Conservation (phyloP, 805 yeast genomes). For the Candida ovalis region DNA sequence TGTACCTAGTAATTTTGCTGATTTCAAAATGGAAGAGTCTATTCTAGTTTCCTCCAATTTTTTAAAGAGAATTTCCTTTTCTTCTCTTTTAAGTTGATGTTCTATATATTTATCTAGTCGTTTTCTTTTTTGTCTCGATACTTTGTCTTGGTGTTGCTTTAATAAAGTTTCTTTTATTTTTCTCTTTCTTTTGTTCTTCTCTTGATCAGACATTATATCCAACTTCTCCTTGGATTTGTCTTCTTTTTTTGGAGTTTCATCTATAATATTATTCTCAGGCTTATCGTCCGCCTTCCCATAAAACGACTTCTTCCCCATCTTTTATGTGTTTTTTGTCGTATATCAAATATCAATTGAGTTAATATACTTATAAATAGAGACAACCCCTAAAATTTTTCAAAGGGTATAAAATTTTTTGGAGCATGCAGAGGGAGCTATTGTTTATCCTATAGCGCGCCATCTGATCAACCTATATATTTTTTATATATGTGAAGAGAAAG, state of each 20-base stretch:
- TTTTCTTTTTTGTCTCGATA: conserved; percentile 67
- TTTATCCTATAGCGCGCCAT: not conserved
- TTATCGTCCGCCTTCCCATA: conserved; percentile 9
- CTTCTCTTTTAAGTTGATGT: conserved; percentile 85
- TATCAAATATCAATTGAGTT: not conserved
- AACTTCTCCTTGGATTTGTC: not conserved
- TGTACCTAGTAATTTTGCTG: conserved; percentile 75
- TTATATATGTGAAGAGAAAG: not conserved
- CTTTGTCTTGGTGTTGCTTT: conserved; percentile 60
- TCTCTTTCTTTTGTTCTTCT: conserved; percentile 61
- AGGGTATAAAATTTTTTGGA: conserved; percentile 2
- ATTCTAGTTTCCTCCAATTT: conserved; percentile 66
- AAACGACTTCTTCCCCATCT: conserved; percentile 11
- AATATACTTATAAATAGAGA: not conserved
- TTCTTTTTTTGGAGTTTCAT: not conserved
- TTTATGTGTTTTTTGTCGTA: not conserved
- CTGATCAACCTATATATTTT: not conserved
- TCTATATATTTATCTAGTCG: conserved; percentile 89
- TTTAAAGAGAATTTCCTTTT: conserved; percentile 70
- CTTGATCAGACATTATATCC: conserved; percentile 46
- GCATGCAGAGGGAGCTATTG: not conserved
- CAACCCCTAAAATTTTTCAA: conserved; percentile 1
- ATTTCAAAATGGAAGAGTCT: conserved; percentile 65
- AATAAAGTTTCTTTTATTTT: conserved; percentile 56
- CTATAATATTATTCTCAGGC: not conserved